phyloP scores from a whole-genome alignment of 176 grass and related monocot species.

The Triticum turgidum region DNA sequence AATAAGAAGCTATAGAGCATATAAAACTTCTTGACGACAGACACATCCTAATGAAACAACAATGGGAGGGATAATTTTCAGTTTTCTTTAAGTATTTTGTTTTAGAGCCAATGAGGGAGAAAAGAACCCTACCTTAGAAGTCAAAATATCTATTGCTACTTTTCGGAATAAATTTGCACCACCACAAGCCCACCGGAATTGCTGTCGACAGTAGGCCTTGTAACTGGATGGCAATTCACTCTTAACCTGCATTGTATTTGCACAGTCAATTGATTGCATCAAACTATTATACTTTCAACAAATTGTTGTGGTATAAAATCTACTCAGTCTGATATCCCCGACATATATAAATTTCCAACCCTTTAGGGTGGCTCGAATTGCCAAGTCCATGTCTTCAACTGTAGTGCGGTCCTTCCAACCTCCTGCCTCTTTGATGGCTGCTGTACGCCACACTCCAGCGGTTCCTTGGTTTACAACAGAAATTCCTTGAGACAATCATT shows the following conservation, averaged over 20 bases:
- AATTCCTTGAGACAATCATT: constrained; percentile 12
- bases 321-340: constrained; percentile 71
- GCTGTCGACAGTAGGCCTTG: constrained; percentile 77
- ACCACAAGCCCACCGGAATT: constrained; percentile 81
- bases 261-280: constrained; percentile 20
- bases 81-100: not conserved
- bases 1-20: constrained; percentile 99
- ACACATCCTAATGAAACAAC: constrained; percentile 63
- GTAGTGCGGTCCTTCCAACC: constrained; percentile 91
- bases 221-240: constrained; percentile 87
- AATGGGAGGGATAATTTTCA: not conserved
- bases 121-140: constrained; percentile 55
- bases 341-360: constrained; percentile 94
- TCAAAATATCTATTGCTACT: constrained; percentile 70
- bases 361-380: constrained; percentile 74
- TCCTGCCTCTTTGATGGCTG: constrained; percentile 78
- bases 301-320: not conserved
- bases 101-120: not conserved
- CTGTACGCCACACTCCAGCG: constrained; percentile 87
- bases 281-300: constrained; percentile 4
- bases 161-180: constrained; percentile 84
- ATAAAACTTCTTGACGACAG: constrained; percentile 76
- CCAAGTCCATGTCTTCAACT: constrained; percentile 97
- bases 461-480: constrained; percentile 59
- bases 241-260: constrained; percentile 64